A percentile compares a stretch with the other conserved stretches of the same genome.
Conservation (phyloP, 352 stramenopile species). For the Peronospora destructor region DNA sequence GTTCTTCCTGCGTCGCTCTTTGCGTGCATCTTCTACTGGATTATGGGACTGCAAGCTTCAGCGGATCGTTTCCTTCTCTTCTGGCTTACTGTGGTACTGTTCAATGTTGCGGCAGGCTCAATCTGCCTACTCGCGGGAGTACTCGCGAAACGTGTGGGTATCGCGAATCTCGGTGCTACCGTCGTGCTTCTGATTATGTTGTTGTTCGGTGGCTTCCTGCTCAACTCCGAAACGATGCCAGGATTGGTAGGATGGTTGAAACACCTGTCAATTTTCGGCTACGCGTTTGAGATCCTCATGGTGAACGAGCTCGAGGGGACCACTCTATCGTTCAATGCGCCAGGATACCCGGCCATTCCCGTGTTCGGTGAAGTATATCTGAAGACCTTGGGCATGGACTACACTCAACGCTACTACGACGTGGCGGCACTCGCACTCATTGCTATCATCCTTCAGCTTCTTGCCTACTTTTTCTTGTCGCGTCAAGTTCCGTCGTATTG, state of each 20-base stretch:
- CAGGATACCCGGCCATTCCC: constrained; percentile 62
- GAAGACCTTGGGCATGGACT: constrained; percentile 78
- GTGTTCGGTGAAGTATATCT: constrained; percentile 85
- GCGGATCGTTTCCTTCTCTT: constrained; percentile 63
- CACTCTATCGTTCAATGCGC: constrained; percentile 68
- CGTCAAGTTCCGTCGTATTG: constrained; percentile 52
- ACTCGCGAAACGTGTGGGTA: constrained; percentile 48
- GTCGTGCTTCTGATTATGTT: constrained; percentile 80
- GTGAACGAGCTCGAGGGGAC: constrained; percentile 73
- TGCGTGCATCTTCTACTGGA: constrained; percentile 79
- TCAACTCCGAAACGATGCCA: constrained; percentile 78
- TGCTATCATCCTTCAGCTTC: constrained; percentile 39
- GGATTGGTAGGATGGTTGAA: constrained; percentile 57
- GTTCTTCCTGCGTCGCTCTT: constrained; percentile 71
- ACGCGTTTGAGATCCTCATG: constrained; percentile 85
- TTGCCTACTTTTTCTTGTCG: constrained; percentile 55
- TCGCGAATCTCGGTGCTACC: constrained; percentile 64
- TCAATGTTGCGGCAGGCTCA: constrained; percentile 71
- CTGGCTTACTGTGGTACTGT: constrained; percentile 60
- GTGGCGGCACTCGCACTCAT: constrained; percentile 47
- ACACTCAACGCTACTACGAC: constrained; percentile 66
- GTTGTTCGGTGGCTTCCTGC: constrained; percentile 79
- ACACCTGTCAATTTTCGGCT: constrained; percentile 82
- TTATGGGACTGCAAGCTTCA: constrained; percentile 72
- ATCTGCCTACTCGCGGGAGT: constrained; percentile 74